Conservation (phyloP, 148 eudicot species). For the Persicaria tinctoria region DNA sequence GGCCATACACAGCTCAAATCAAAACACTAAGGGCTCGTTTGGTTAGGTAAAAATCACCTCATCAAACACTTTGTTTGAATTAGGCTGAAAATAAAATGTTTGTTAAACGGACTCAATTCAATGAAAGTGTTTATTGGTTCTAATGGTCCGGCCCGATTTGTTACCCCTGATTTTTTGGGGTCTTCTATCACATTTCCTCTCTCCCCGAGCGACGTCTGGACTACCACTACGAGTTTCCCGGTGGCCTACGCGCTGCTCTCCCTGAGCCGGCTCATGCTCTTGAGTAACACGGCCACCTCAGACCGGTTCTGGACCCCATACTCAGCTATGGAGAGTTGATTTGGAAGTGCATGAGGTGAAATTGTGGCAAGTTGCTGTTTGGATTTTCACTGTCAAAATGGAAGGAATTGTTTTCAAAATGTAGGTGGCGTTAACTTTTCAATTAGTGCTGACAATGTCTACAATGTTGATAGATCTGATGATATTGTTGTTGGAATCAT, state of each 20-base stretch:
- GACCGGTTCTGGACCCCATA: slow-evolving; percentile 49
- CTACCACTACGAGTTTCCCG: slow-evolving; percentile 50
- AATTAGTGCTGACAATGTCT: slow-evolving; percentile 91
- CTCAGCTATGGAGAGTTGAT: slow-evolving; percentile 18
- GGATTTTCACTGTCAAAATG: slow-evolving; percentile 4
- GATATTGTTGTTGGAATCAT: slow-evolving; percentile 79
- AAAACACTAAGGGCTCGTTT: too few species aligned
- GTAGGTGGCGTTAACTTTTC: slow-evolving; percentile 84
- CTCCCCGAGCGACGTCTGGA: slow-evolving; percentile 46
- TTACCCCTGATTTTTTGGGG: too few species aligned
- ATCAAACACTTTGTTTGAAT: too few species aligned
- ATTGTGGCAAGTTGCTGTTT: neutral
- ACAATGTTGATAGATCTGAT: slow-evolving; percentile 82
- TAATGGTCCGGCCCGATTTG: too few species aligned
- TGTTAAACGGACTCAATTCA: too few species aligned
- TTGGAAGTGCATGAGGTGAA: slow-evolving; percentile 5
- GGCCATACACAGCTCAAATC: too few species aligned
- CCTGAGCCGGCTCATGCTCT: slow-evolving; percentile 40
- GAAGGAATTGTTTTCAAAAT: slow-evolving; percentile 31
- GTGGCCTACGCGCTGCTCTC: slow-evolving; percentile 39
- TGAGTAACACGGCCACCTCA: slow-evolving; percentile 51
- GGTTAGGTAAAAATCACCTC: too few species aligned
- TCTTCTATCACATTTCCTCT: too few species aligned
- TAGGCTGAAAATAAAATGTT: too few species aligned
- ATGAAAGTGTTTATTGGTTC: too few species aligned